A percentile compares a stretch with the other conserved stretches of the same genome.
phyloP scores from a whole-genome alignment of 768 basidiomycete genomes.

The Boletellus ananas region DNA sequence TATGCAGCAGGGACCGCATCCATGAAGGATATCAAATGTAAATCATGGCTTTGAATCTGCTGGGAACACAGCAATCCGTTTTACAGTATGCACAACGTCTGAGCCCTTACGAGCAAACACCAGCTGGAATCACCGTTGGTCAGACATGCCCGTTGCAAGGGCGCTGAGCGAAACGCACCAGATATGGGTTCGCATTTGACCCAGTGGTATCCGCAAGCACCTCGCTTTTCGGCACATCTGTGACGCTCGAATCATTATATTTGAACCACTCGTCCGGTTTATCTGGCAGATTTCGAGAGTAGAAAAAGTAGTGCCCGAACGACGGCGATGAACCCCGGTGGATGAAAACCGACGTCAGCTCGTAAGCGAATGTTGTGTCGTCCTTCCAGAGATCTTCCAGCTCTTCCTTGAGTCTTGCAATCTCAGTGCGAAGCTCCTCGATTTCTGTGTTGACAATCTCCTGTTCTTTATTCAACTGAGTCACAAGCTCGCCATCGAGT shows the following conservation, averaged over 20 bases:
- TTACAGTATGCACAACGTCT: constrained; percentile 78
- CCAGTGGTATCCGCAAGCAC: constrained; percentile 90
- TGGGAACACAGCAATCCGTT: constrained; percentile 44
- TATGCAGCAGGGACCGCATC: constrained; percentile 13
- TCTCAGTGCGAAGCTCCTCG: constrained; percentile 46
- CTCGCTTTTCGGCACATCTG: constrained; percentile 71
- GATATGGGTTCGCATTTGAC: constrained; percentile 84
- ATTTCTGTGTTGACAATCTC: constrained; percentile 52
- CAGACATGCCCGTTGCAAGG: not conserved
- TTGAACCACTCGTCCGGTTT: constrained; percentile 89
- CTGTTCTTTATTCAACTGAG: constrained; percentile 52
- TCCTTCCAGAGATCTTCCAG: constrained; percentile 75
- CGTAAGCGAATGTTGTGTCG: constrained; percentile 67
- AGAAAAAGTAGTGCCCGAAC: constrained; percentile 95
- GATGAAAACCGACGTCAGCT: constrained; percentile 92
- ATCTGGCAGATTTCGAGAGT: constrained; percentile 81
- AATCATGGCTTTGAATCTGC: constrained; percentile 29
- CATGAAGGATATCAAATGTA: constrained; percentile 27
- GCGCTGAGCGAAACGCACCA: constrained; percentile 47
- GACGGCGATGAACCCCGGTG: constrained; percentile 86
- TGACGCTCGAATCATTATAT: constrained; percentile 90
- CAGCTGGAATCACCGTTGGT: constrained; percentile 44
- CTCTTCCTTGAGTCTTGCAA: constrained; percentile 56
- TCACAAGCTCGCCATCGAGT: constrained; percentile 58
- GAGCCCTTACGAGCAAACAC: constrained; percentile 80